These are phyloP conservation scores for Coccomyxa subellipsoidea DNA, from an alignment of 163 green algal genomes.

Conservation along the genomic window DNA sequence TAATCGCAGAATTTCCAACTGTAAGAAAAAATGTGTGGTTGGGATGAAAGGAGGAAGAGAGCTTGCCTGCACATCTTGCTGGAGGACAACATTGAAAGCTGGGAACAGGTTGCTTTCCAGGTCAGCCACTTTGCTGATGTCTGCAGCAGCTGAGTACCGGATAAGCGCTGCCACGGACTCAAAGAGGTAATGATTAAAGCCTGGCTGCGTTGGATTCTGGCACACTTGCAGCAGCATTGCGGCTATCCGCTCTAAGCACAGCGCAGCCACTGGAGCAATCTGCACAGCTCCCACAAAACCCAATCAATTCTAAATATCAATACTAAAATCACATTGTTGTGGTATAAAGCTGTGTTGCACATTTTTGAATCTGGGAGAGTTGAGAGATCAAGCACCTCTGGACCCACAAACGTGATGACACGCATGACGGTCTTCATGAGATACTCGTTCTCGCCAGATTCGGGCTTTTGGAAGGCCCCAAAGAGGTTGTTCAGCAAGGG, in stretches of 20 bases:
- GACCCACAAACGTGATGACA: slow-evolving; percentile 74
- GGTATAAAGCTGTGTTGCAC: too few species aligned
- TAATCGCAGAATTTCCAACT: background rate
- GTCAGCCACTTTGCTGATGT: slow-evolving; percentile 42
- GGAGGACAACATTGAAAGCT: slow-evolving; percentile 81
- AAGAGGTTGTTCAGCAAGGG: slow-evolving; percentile 79
- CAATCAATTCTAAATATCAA: background rate
- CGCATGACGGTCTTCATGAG: slow-evolving; percentile 92
- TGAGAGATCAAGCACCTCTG: too few species aligned
- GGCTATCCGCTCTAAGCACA: slow-evolving; percentile 66
- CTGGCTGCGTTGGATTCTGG: slow-evolving; percentile 91
- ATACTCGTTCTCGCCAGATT: slow-evolving; percentile 96
- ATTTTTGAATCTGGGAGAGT: too few species aligned
- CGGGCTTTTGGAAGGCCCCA: slow-evolving; percentile 71
- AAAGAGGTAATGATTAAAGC: slow-evolving; percentile 99
- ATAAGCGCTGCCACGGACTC: slow-evolving; percentile 85
- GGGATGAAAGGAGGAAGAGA: too few species aligned
- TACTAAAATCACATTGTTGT: background rate
- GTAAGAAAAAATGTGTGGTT: background rate
- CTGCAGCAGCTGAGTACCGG: slow-evolving; percentile 29
- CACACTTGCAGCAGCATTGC: slow-evolving; percentile 74
- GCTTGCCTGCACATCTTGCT: slow-evolving; percentile 67
- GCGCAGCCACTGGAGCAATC: slow-evolving; percentile 64
- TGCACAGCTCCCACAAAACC: slow-evolving; percentile 11
- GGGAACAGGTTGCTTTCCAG: slow-evolving; percentile 92